These are phyloP conservation scores for Penicillium sp. DNA, from an alignment of 2,329 filamentous ascomycete species.

Conservation along the genomic window DNA sequence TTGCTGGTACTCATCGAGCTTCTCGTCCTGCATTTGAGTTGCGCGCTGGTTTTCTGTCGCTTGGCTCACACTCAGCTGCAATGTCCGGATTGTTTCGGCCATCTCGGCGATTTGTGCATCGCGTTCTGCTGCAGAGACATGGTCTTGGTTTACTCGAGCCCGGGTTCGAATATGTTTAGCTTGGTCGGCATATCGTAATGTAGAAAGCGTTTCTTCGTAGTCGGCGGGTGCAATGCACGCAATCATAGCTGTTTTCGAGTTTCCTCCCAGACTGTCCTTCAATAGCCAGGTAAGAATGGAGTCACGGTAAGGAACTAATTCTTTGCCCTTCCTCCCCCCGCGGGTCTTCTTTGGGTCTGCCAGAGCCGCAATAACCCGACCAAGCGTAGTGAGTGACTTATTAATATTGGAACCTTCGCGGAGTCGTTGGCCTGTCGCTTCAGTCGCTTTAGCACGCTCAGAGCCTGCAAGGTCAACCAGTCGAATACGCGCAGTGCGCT, in stretches of 20 bases:
- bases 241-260: conserved; percentile 99
- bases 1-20: conserved; percentile 90
- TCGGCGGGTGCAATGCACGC: conserved; percentile 93
- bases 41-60: conserved; percentile 70
- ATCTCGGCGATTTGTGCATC: conserved; percentile 93
- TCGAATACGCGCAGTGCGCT: conserved; percentile 88
- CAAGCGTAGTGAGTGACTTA: conserved; percentile 93
- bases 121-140: conserved; percentile 85
- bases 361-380: conserved; percentile 90
- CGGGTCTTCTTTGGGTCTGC: conserved; percentile 68
- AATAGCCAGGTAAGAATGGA: conserved; percentile 82
- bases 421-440: conserved; percentile 86
- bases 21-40: conserved; percentile 74
- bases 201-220: conserved; percentile 96
- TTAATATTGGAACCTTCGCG: conserved; percentile 98
- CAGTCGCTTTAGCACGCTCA: conserved; percentile 91
- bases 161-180: conserved; percentile 95
- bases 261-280: conserved; percentile 93
- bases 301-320: conserved; percentile 90
- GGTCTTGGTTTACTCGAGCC: conserved; percentile 93
- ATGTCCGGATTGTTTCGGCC: conserved; percentile 85
- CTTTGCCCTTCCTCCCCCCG: conserved; percentile 61
- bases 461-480: conserved; percentile 94
- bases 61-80: conserved; percentile 73
- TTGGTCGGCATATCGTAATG: conserved; percentile 94